phyloP scores from a whole-genome alignment of 2,329 filamentous ascomycete genomes.

The Tolypocladium endophyticum region DNA sequence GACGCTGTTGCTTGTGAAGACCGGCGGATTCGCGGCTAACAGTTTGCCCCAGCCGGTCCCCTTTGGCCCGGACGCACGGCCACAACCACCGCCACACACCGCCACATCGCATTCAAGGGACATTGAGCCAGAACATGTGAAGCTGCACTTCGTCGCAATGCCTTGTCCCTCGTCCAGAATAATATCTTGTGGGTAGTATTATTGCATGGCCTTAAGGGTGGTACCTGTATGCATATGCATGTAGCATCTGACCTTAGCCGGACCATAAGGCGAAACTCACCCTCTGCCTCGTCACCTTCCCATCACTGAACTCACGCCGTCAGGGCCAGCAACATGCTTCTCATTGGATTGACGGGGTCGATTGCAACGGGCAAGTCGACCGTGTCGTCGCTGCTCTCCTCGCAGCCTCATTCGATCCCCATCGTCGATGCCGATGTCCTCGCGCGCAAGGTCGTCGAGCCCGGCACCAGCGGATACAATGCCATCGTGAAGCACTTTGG shows the following conservation, averaged over 20 bases:
- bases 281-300: not conserved
- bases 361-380: slow-evolving; percentile 98
- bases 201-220: not conserved
- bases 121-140: not conserved
- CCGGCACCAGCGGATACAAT: slow-evolving; percentile 73
- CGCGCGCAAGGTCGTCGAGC: slow-evolving; percentile 88
- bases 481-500: slow-evolving; percentile 76
- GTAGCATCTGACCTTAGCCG: no score
- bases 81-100: not conserved
- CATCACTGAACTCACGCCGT: not conserved
- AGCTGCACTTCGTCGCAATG: not conserved
- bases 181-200: not conserved
- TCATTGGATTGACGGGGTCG: slow-evolving; percentile 91
- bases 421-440: slow-evolving; percentile 91
- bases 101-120: no score
- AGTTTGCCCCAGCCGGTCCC: not conserved
- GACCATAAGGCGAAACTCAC: not conserved
- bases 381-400: slow-evolving; percentile 72
- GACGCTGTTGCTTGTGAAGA: slow-evolving; percentile 4
- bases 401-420: slow-evolving; percentile 73
- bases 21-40: not conserved
- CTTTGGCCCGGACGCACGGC: not conserved
- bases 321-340: slow-evolving; percentile 39
- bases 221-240: not conserved
- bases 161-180: not conserved